Base-by-base conservation (phyloP, 148 eudicot species). In the Beta vulgaris region DNA sequence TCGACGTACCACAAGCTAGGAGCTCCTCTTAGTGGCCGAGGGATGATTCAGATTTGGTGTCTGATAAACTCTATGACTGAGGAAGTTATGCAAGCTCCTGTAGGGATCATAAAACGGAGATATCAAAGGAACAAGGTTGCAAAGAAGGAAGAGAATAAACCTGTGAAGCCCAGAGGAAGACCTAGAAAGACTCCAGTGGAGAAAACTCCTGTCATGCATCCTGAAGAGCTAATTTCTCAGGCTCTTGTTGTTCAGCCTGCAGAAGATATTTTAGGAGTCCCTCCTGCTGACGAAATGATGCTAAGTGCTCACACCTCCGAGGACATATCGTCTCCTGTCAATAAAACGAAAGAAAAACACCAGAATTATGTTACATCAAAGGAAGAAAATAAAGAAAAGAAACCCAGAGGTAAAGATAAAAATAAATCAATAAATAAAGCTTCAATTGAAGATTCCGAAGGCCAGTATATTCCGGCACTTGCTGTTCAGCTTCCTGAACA, bases 1-100 rank as follows among this genome's bases (percentile, higher is more conserved):
- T 95, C 97, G 72, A 81, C 87, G n/a, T 88, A 91, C 81, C 93
- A 95, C 99, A 92, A 88, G 85, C 81, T 91, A 65, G 99, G 96
- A 70, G 84, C 82, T 61, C 82, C 87, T 23, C 87, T 95, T 71
- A 80, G 74, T 68, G 98, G 98, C n/a, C 85, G 91, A 81, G 98
- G 98, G 72, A 78, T 88, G 84, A 72, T 94, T 72, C 98, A 94
- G 83, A 88, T 95, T 64, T 92, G 99, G 99, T 90, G 92, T 73
- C 34, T 90, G 35, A 42, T 91, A 37, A 86, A 83, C 68, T 28
- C 13, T 25, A 55, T 21, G n/a, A 61, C 70, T 44, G 73, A 75
- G 63, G 88, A 86, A 78, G 82, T 78, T 65, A 55, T 1, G 31
- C 84, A 75, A 60, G 46, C 78, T 82, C 79, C 76, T 49, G 69